Conservation (phyloP, 345 rosid genomes). For the Geranium rotundifolium region DNA sequence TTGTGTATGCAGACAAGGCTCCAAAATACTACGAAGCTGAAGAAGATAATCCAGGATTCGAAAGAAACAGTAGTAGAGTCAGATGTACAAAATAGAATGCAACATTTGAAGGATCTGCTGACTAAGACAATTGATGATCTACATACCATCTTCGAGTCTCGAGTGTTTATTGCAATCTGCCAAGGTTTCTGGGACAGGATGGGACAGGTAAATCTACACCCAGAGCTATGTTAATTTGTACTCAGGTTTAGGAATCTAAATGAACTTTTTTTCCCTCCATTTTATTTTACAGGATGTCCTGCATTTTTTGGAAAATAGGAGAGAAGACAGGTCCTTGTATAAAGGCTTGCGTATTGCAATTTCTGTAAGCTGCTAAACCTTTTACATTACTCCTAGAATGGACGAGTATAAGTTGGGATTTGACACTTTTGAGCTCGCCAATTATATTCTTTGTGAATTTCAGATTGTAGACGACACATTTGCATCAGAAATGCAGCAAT, state of each 20-base stretch:
- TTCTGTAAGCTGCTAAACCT: slow-evolving; percentile 43
- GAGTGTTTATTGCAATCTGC: slow-evolving; percentile 70
- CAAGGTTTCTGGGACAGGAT: slow-evolving; percentile 94
- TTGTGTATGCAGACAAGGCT: slow-evolving; percentile 50
- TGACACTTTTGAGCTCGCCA: background rate
- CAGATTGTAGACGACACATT: slow-evolving; percentile 91
- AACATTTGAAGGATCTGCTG: slow-evolving; percentile 71
- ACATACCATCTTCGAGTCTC: slow-evolving; percentile 59
- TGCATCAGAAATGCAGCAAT: slow-evolving; percentile 89
- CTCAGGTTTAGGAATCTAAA: background rate
- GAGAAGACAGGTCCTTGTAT: slow-evolving; percentile 91
- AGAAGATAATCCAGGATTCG: slow-evolving; percentile 90
- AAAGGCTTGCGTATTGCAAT: slow-evolving; percentile 79
- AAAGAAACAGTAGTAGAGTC: slow-evolving; percentile 80
- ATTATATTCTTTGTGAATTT: slow-evolving; percentile 1
- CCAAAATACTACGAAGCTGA: slow-evolving; percentile 69
- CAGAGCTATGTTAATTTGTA: background rate
- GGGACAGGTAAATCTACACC: slow-evolving; percentile 54
- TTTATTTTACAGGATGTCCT: slow-evolving; percentile 52
- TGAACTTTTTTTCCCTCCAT: background rate
- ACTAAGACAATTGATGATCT: slow-evolving; percentile 64
- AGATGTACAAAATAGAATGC: slow-evolving; percentile 66
- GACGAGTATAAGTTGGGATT: background rate
- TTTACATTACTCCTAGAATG: background rate
- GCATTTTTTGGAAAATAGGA: slow-evolving; percentile 83